phyloP scores from a whole-genome alignment of 176 grass and related monocot genomes.

The Luzula sylvatica region DNA sequence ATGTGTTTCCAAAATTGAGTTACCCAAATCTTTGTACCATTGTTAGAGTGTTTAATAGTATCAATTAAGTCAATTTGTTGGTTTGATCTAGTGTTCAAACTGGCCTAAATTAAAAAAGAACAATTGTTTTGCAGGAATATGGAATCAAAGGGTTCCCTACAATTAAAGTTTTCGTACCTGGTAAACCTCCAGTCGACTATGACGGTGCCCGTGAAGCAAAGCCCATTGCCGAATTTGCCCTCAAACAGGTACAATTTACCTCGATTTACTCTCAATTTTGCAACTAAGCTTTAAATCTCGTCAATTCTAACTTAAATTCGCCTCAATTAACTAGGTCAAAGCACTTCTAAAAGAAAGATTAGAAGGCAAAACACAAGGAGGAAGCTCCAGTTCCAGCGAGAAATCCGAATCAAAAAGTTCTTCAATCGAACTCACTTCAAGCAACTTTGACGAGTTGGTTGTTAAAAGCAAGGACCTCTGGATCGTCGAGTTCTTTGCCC shows the following conservation, averaged over 20 bases:
- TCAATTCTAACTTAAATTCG: too few relatives aligned
- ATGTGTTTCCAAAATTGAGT: constrained; percentile 1
- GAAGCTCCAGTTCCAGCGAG: constrained; percentile 62
- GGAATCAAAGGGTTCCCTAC: constrained; percentile 90
- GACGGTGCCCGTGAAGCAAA: constrained; percentile 90
- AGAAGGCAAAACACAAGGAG: constrained; percentile 55
- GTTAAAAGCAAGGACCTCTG: constrained; percentile 89
- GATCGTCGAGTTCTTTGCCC: constrained; percentile 99
- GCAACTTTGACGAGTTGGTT: constrained; percentile 84
- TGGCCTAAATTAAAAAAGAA: too few relatives aligned
- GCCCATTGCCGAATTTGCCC: constrained; percentile 82
- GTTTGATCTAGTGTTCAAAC: too few relatives aligned
- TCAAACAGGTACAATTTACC: constrained; percentile 47
- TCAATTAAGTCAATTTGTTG: too few relatives aligned
- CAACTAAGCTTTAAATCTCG: too few relatives aligned
- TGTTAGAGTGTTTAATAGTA: too few relatives aligned
- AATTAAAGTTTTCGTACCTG: constrained; percentile 88
- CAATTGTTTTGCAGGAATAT: constrained; percentile 57
- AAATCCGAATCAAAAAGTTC: constrained; percentile 47
- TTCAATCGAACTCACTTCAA: constrained; percentile 69
- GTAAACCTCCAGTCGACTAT: constrained; percentile 93
- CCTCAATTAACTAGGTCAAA: constrained; percentile 52
- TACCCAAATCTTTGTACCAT: too few relatives aligned
- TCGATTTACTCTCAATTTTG: neutral
- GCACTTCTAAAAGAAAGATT: constrained; percentile 75